Conservation (phyloP, 2,329 filamentous ascomycete species). For the Pseudogymnoascus sp. region DNA sequence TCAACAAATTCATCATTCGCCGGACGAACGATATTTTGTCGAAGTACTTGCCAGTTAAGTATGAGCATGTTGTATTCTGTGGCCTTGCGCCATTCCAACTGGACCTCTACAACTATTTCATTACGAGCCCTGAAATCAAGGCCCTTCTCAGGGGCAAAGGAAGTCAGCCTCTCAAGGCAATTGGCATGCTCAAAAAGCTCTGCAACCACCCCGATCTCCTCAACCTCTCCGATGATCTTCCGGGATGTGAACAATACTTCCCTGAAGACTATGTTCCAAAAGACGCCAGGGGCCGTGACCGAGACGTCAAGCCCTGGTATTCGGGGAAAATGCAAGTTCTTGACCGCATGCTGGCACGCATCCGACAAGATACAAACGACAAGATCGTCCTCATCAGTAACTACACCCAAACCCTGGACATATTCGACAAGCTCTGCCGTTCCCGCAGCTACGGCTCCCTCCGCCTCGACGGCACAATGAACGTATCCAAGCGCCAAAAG, state of each 20-base stretch:
- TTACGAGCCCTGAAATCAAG: slow-evolving; percentile 90
- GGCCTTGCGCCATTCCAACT: slow-evolving; percentile 88
- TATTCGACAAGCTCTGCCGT: slow-evolving; percentile 87
- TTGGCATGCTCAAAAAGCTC: slow-evolving; percentile 93
- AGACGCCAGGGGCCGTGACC: slow-evolving; percentile 77
- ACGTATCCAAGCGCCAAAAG: slow-evolving; percentile 92
- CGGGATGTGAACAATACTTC: slow-evolving; percentile 72
- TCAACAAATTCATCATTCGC: slow-evolving; percentile 98
- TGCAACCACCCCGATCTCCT: slow-evolving; percentile 97
- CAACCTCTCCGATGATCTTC: slow-evolving; percentile 71
- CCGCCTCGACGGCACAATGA: slow-evolving; percentile 94
- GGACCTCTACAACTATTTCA: slow-evolving; percentile 93
- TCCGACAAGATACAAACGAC: slow-evolving; percentile 92
- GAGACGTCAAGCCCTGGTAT: slow-evolving; percentile 91
- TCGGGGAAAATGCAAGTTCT: slow-evolving; percentile 97
- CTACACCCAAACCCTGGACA: slow-evolving; percentile 90
- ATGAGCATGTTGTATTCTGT: slow-evolving; percentile 98
- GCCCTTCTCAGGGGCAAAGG: slow-evolving; percentile 86
- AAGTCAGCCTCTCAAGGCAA: slow-evolving; percentile 91
- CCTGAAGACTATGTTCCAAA: slow-evolving; percentile 85
- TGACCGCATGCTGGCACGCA: slow-evolving; percentile 94
- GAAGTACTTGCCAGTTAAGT: slow-evolving; percentile 96
- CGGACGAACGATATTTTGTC: slow-evolving; percentile 96
- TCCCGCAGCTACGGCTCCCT: slow-evolving; percentile 75
- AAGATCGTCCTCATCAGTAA: slow-evolving; percentile 99